Percentiles rank a stretch among this genome's conserved stretches.
phyloP scores from a whole-genome alignment of 164 flowering plant genomes.

The Saururus chinensis region DNA sequence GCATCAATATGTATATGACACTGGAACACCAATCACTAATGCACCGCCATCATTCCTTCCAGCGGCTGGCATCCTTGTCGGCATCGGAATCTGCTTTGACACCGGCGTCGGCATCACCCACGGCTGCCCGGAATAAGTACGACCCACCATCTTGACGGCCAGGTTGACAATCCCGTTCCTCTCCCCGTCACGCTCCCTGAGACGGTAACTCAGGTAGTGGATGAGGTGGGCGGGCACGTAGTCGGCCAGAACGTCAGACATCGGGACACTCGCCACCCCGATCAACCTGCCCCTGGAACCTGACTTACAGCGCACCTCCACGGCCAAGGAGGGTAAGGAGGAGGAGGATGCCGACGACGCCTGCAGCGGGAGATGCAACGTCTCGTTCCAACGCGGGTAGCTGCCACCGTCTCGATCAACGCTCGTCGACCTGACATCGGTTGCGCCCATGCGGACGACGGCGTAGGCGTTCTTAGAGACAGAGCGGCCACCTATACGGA shows the following conservation, averaged over 20 bases:
- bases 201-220: conserved; percentile 8
- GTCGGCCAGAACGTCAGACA: not conserved
- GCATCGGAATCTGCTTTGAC: not conserved
- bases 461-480: conserved; percentile 31
- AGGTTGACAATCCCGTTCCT: conserved; percentile 6
- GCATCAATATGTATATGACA: no score
- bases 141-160: conserved; percentile 7
- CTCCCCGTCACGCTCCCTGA: conserved; percentile 1
- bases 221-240: not conserved
- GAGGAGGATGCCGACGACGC: not conserved
- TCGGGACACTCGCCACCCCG: conserved; percentile 1
- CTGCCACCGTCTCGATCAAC: conserved; percentile 29
- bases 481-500: conserved; percentile 12
- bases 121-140: not conserved
- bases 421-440: conserved; percentile 11
- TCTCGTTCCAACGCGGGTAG: conserved; percentile 42
- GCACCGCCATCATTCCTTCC: no score
- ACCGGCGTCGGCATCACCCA: not conserved
- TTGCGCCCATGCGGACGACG: conserved; percentile 15
- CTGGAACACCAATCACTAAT: no score
- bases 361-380: conserved; percentile 9
- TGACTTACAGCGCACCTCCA: conserved; percentile 4
- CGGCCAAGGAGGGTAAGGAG: not conserved
- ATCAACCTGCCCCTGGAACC: not conserved
- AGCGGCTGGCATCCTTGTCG: not conserved